Evolutionary conservation across 1,284 basidiomycete species (phyloP), one percentile per base, ranked within the genome.

Genomic region (Leccinum griseonigrum): DNA sequence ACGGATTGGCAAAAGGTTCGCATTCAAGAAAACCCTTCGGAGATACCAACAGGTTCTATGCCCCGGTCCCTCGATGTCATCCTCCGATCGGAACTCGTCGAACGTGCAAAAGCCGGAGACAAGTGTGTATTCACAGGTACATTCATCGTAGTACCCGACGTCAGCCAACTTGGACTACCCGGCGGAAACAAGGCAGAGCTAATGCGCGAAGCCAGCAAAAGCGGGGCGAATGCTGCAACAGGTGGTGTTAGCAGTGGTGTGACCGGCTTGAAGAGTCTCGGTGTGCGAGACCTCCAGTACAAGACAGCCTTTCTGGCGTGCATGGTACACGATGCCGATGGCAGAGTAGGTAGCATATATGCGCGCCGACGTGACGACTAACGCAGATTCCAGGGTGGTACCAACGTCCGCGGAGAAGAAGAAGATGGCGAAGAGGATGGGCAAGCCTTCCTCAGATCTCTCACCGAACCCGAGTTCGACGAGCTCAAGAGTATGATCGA

Each of bases 1-100:
- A 92, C 93, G 8, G 97, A 99, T 75, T 99, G 97, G 97, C 97
- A 99, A 76, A 98, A 98, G 76, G 95, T 99, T 51, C 90, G 97
- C 59, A 98, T 99, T 60, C 97, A 99, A 74, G 97, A 99, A 79
- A 99, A 99, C 71, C 91, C 97, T 13, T 97, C 96, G 54, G 97
- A 99, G 77, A 99, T 99, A 63, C 97, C 97, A 0, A 99, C 97
- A 0, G 97, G 97, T 1, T 94, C 91, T 9, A 99, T 98, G 97
- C 96, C 96, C n/a, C 87, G 97, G 43, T 91, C 88, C 26, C 81
- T 99, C 58, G 97, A 99, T 74, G 96, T 99, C 40, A 95, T 99
- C 65, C 85, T 99, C 13, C 92, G 97, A 38, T 90, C 90, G 9
- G 97, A 99, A 73, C 85, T 98, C 66, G 97, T 99, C 31, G 97